Evolutionary conservation across 139 green algal genomes (phyloP), one percentile per base, ranked within the genome.

Genomic region (Desmodesmus armatus): DNA sequence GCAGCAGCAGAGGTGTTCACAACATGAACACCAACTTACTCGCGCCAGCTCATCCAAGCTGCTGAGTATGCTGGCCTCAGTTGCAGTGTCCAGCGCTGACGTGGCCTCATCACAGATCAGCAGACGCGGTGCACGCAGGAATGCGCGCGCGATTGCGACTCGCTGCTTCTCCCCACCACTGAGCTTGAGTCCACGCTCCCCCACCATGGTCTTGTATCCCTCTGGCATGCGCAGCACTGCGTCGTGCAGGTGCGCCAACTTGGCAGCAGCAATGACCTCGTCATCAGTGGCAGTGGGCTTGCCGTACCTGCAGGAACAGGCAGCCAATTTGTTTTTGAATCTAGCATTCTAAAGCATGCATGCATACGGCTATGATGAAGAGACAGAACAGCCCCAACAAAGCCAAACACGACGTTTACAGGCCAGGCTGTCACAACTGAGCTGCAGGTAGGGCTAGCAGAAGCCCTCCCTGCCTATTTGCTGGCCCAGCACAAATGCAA

Each of bases 151-250:
- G 39, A 99, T 99, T 55, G 97, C 97, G 21, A 99, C 94, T 4
- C 97, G 92, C 93, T 99, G 97, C 93, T 98, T 98, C 90, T 99
- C 96, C 0, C 96, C 96, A 3, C 97, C 97, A 39, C 88, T 95
- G 1, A 99, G 93, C 89, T 98, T 97, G 35, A 98, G 88, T 5
- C 96, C 95, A 0, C 95, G 88, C 91, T 98, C 96, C 0, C 95
- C 95, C 49, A 98, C 95, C 35, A 94, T 60, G 0, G 95, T 98
- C 35, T 89, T 67, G 53, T 92, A 96, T 0, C 91, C 90, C n/a
- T 93, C 88, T 0, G 90, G 88, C 92, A 98, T 96, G 25, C 77
- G 65, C 0, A 55, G 60, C 17, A 98, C 88, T 0, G 91, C 75
- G 5, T 92, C 85, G 78, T 91, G 71, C 35, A 93, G 82, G 55